Percentiles rank a stretch among this genome's conserved stretches.
Conservation (phyloP, 805 yeast genomes). For the Groenewaldozyma tartarivorans region DNA sequence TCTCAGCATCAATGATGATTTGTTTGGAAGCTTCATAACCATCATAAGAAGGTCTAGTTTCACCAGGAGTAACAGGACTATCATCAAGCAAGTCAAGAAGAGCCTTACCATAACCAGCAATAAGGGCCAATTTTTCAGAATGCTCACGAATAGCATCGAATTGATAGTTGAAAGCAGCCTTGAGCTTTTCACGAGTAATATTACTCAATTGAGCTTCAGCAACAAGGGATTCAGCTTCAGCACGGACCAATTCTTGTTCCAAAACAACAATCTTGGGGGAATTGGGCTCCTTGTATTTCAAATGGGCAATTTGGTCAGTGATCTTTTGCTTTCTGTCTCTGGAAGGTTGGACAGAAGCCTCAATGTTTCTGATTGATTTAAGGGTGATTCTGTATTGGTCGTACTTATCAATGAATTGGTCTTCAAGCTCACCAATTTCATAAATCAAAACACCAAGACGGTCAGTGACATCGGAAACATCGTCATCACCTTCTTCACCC, state of each 20-base stretch:
- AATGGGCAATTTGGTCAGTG: conserved; percentile 94
- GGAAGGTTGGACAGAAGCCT: conserved; percentile 95
- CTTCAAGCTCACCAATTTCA: conserved; percentile 97
- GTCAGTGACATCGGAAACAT: conserved; percentile 93
- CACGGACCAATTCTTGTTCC: conserved; percentile 97
- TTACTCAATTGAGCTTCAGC: conserved; percentile 98
- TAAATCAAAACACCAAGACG: conserved; percentile 91
- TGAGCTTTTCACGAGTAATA: conserved; percentile 95
- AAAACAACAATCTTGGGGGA: conserved; percentile 90
- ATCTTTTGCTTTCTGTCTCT: conserved; percentile 97
- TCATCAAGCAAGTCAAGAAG: conserved; percentile 91
- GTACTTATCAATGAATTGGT: conserved; percentile 95
- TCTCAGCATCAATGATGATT: conserved; percentile 94
- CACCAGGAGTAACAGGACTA: conserved; percentile 97
- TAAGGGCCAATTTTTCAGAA: conserved; percentile 91
- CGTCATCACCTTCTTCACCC: conserved; percentile 98
- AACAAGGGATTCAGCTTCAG: conserved; percentile 97
- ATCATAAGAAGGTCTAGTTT: conserved; percentile 95
- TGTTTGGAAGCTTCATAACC: conserved; percentile 98
- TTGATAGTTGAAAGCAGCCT: conserved; percentile 95
- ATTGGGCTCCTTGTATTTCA: conserved; percentile 97
- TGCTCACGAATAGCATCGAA: conserved; percentile 92
- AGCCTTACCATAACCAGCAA: conserved; percentile 99
- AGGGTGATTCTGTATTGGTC: conserved; percentile 95
- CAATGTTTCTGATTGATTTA: conserved; percentile 91